These are phyloP conservation scores for Actinomucor elegans DNA, from an alignment of 371 early-diverging fungal species.

Conservation along the genomic window DNA sequence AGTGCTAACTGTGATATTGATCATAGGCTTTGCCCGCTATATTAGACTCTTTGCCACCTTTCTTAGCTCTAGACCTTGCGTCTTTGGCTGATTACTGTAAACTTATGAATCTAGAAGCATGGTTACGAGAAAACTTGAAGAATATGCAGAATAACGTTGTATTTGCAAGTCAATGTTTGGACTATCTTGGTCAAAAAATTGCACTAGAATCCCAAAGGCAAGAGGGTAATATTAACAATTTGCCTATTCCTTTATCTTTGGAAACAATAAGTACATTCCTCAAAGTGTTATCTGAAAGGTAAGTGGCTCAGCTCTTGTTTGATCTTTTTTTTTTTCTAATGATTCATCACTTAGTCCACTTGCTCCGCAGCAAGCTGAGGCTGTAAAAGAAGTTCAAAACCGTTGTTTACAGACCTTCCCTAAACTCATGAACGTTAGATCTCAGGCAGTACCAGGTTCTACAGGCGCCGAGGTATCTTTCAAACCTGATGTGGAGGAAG, in stretches of 20 bases:
- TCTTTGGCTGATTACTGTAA: conserved; percentile 76
- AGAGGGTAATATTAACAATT: not conserved
- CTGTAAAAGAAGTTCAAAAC: conserved; percentile 61
- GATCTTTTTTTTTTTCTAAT: not conserved
- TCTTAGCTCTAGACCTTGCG: conserved; percentile 80
- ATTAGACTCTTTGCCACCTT: conserved; percentile 66
- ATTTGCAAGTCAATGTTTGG: conserved; percentile 72
- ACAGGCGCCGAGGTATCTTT: conserved; percentile 39
- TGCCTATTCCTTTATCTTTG: conserved; percentile 55
- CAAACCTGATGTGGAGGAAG: conserved; percentile 64
- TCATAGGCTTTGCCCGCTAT: conserved; percentile 66
- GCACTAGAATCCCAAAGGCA: conserved; percentile 27
- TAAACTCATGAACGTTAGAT: conserved; percentile 46
- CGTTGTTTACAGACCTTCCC: conserved; percentile 65
- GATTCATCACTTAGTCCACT: conserved; percentile 41
- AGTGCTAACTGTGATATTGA: not conserved
- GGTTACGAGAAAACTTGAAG: conserved; percentile 72
- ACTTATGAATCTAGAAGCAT: conserved; percentile 79
- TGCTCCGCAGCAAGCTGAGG: conserved; percentile 60
- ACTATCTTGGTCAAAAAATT: conserved; percentile 73
- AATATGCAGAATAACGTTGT: conserved; percentile 39
- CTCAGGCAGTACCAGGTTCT: conserved; percentile 32
- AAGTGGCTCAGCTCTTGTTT: not conserved
- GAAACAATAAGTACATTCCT: conserved; percentile 72
- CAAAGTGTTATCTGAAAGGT: conserved; percentile 36